These are phyloP conservation scores for Aspergillus sp. DNA, from an alignment of 2,329 filamentous ascomycete species.

Conservation along the genomic window DNA sequence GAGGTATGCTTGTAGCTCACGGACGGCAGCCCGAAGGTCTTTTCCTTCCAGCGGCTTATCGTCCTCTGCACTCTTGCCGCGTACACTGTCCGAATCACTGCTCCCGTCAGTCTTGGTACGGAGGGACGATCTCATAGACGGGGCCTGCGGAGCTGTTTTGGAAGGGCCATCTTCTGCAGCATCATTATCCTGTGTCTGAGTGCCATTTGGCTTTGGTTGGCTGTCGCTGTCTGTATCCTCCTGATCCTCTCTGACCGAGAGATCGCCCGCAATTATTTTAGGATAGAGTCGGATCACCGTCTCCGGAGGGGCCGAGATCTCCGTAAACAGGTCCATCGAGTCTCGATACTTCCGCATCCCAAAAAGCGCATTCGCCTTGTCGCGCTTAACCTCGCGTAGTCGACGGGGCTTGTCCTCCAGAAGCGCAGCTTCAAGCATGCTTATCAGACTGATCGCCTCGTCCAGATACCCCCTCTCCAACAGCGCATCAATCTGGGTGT, in stretches of 20 bases:
- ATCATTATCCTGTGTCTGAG: slow-evolving; percentile 17
- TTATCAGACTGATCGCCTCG: slow-evolving; percentile 81
- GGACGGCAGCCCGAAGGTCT: slow-evolving; percentile 70
- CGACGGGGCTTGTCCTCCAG: slow-evolving; percentile 72
- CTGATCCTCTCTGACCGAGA: slow-evolving; percentile 54
- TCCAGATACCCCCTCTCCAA: slow-evolving; percentile 67
- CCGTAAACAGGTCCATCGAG: slow-evolving; percentile 81
- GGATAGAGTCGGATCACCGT: slow-evolving; percentile 80
- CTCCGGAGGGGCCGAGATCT: slow-evolving; percentile 81
- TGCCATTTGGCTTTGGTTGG: slow-evolving; percentile 18
- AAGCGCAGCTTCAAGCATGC: slow-evolving; percentile 86
- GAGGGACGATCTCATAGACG: slow-evolving; percentile 31
- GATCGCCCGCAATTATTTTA: slow-evolving; percentile 67
- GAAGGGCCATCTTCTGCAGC: slow-evolving; percentile 16
- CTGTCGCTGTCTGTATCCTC: slow-evolving; percentile 22
- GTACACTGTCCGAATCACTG: slow-evolving; percentile 32
- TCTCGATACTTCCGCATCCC: slow-evolving; percentile 71
- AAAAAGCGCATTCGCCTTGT: slow-evolving; percentile 81
- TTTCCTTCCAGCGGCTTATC: slow-evolving; percentile 54
- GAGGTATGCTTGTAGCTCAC: slow-evolving; percentile 77
- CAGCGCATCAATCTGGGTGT: slow-evolving; percentile 76
- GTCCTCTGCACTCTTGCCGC: slow-evolving; percentile 17
- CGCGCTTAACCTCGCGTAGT: slow-evolving; percentile 77
- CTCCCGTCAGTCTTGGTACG: slow-evolving; percentile 27
- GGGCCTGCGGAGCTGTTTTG: slow-evolving; percentile 22